Evolutionary conservation across 1,139 yeast genomes (phyloP), one percentile per base, ranked within the genome.

Genomic region (Barnettozyma hawaiiensis): DNA sequence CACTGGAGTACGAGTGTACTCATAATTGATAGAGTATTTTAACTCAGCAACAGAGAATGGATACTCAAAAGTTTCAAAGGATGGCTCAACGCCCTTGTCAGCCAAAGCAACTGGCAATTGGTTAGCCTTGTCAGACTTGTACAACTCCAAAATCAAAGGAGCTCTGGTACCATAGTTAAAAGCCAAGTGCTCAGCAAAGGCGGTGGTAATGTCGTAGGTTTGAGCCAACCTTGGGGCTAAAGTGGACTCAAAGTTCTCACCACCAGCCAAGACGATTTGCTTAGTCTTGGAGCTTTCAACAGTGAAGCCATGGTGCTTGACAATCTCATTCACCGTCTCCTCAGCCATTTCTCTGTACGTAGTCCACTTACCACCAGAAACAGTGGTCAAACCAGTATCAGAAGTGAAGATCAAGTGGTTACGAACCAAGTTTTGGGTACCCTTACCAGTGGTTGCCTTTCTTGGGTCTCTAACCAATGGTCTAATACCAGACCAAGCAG

Each of bases 311-410:
- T 71, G 69, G 42, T 71, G 65, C 58, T 76, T 72, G 43, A 86
- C 73, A 46, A 86, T 78, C 53, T 78, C 79, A 64, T 86, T 84
- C 41, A 90, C 82, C 39, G 96, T 86, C 69, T 90, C 96, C 68
- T 89, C 81, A 29, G 97, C 96, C 97, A 90, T 90, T 69, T 87
- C 96, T 69, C 97, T 78, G 70, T 89, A 90, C 33, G 97, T 90
- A 45, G 97, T 90, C 97, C 97, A 90, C 68, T 90, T 90, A 65
- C 97, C 97, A 59, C 97, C 97, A 23, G 96, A 84, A 55, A 90
- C 85, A 39, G 97, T 90, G 40, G 90, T 73, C 54, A 90, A 74
- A 20, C 92, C 94, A 40, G 83, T 71, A 46, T 73, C 77, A 19
- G 95, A 77, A 36, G 78, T 74, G 55, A 84, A 75, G 47, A 90